These are phyloP conservation scores for Hansenula sp. DNA, from an alignment of 1,139 yeast species.

Conservation along the genomic window DNA sequence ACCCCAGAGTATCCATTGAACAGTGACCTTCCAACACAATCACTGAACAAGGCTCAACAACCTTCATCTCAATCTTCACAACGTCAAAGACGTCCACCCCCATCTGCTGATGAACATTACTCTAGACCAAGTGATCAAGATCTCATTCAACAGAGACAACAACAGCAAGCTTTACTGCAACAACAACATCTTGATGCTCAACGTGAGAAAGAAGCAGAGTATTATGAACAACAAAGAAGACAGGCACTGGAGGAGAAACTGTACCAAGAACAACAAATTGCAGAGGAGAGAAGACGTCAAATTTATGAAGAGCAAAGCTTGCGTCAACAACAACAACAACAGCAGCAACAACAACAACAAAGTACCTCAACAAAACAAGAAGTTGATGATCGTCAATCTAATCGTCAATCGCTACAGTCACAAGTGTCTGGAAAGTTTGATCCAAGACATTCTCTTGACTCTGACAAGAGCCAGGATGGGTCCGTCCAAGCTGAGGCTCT, in stretches of 20 bases:
- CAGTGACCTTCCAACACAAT: constrained; percentile 12
- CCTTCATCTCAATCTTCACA: constrained; percentile 4
- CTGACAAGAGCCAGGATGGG: constrained; percentile 2
- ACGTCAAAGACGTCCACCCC: constrained; percentile 15
- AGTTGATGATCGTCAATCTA: constrained; percentile 5
- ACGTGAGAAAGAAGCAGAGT: constrained; percentile 1
- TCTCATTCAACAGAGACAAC: background rate
- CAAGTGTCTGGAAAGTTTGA: constrained; percentile 6
- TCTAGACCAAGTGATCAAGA: constrained; percentile 1
- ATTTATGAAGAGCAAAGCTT: constrained; percentile 21
- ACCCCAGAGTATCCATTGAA: background rate
- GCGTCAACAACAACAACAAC: constrained; percentile 4
- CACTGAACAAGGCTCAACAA: constrained; percentile 10
- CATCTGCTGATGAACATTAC: constrained; percentile 3
- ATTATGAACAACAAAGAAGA: background rate
- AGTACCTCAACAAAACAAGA: background rate
- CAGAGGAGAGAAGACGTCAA: constrained; percentile 22
- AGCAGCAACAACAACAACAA: constrained; percentile 4
- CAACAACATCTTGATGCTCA: constrained; percentile 12
- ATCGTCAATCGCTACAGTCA: constrained; percentile 4
- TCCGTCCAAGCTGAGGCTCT: constrained; percentile 5
- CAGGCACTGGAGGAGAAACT: constrained; percentile 15
- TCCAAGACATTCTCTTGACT: constrained; percentile 6
- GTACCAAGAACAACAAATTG: constrained; percentile 9
- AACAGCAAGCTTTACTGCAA: constrained; percentile 4